Evolutionary conservation across 2,329 filamentous ascomycete genomes (phyloP), one percentile per base, ranked within the genome.

Genomic region (Colletotrichum caudatum): DNA sequence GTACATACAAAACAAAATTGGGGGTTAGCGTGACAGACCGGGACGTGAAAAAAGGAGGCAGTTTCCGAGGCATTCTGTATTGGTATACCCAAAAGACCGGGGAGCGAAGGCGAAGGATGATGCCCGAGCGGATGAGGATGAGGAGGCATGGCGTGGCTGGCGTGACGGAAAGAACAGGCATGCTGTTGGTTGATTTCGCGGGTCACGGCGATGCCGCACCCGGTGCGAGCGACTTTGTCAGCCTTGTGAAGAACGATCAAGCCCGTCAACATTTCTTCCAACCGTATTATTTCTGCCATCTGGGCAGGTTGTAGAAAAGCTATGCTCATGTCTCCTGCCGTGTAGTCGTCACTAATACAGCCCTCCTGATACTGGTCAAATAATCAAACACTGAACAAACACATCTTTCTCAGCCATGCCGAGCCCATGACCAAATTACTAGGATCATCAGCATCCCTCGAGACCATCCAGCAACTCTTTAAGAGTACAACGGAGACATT

Each of bases 61-160:
- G 33, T 35, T 41, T 50, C 29, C 51, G 60, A 18, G 37, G 26
- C 60, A 26, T 50, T 41, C 33, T 53, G 61, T 54, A 41, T 56
- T 56, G 61, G 61, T 56, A 64, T 64, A 64, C 50, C 61, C 61
- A n/a, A 50, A 53, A 63, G 37, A 41, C 26, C 61, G 37, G 20
- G 37, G 29, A 48, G 14, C 16, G 39, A 60, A 11, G 26, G 46
- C 4, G 33, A 11, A 51, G 29, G 14, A n/a, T 4, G 20, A 53
- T 18, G 23, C 12, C 8, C 39, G 41, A 46, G 23, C 8, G 26
- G 41, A n/a, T 1, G 41, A 26, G 59, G n/a, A 29, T 20, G 18
- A 20, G 41, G 39, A 41, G 18, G 29, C 12, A 5, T 11, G 37
- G 5, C 14, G 41, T 39, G 18, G 39, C 18, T 51, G 14, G n/a